Conservation (phyloP, 345 rosid species). For the Boechera stricta region DNA sequence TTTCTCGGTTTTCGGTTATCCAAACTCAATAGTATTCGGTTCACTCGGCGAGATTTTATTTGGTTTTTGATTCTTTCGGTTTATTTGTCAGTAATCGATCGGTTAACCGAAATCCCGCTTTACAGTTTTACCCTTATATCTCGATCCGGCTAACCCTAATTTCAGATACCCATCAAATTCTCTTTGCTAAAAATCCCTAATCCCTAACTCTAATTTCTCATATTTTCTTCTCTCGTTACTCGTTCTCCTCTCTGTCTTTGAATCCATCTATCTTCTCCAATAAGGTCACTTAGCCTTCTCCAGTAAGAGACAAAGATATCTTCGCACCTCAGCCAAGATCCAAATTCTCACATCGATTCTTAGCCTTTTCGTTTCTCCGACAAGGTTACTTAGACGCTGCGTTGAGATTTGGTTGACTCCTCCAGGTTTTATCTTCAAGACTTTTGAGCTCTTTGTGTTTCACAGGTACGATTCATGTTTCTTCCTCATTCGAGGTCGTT, state of each 20-base stretch:
- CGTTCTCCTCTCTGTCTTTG: conserved; percentile 1
- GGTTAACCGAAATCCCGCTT: no score
- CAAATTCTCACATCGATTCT: conserved; percentile 30
- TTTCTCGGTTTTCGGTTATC: no score
- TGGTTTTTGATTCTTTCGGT: no score
- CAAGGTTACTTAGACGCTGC: conserved; percentile 1
- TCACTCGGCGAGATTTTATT: no score
- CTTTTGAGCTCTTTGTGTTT: conserved; percentile 30
- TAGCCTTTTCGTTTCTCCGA: conserved; percentile 36
- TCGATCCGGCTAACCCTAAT: no score
- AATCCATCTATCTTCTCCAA: conserved; percentile 41
- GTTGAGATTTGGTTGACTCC: conserved; percentile 10
- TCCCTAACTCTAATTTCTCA: no score
- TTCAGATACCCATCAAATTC: no score
- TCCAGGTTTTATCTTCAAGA: conserved; percentile 1
- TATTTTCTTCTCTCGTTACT: no score
- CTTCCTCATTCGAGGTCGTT: not conserved
- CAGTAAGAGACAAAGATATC: conserved; percentile 31
- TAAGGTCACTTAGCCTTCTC: not conserved
- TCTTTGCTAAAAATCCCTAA: no score
- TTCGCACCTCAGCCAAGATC: conserved; percentile 45
- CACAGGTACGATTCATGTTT: conserved; percentile 24
- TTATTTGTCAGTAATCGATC: no score
- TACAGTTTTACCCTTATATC: no score
- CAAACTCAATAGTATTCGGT: no score